These are phyloP conservation scores for Ampelocalamus luodianensis DNA, from an alignment of 176 grass and related monocot species.

Conservation along the genomic window DNA sequence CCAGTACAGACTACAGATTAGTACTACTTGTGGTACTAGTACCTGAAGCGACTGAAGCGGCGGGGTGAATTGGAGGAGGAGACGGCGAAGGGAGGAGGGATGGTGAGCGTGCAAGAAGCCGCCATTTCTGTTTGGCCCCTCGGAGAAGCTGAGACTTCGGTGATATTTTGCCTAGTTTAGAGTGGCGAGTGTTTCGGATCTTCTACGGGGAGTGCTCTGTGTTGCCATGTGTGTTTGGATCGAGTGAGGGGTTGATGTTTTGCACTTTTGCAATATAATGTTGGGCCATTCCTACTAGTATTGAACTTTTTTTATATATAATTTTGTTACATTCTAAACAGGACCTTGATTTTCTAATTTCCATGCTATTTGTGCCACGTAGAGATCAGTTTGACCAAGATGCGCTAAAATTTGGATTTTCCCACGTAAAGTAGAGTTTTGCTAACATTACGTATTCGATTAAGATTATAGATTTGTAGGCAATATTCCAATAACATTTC, in stretches of 20 bases:
- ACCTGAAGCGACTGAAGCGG: conserved; percentile 53
- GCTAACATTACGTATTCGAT: no score
- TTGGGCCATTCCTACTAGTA: no score
- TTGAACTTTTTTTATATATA: no score
- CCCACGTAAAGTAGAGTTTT: no score
- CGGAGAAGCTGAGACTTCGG: conserved; percentile 47
- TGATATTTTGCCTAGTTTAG: conserved; percentile 41
- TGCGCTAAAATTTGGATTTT: no score
- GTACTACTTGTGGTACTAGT: not conserved
- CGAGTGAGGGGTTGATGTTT: not conserved
- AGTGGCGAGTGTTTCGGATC: conserved; percentile 15
- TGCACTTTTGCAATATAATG: not conserved
- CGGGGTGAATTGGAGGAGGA: conserved; percentile 44
- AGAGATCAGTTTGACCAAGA: no score
- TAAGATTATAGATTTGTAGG: no score
- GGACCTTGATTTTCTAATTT: no score
- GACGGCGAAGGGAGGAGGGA: not conserved
- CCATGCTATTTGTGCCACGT: no score
- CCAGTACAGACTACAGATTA: not conserved
- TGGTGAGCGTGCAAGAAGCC: conserved; percentile 47
- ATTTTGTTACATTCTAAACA: no score
- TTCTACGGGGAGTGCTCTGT: not conserved
- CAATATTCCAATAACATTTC: no score
- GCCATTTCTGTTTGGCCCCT: conserved; percentile 50
- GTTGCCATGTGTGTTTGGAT: not conserved